A percentile compares a stretch with the other conserved stretches of the same genome.
Conservation (phyloP, 225 moss, liverwort and hornwort species). For the Straminergon stramineum region DNA sequence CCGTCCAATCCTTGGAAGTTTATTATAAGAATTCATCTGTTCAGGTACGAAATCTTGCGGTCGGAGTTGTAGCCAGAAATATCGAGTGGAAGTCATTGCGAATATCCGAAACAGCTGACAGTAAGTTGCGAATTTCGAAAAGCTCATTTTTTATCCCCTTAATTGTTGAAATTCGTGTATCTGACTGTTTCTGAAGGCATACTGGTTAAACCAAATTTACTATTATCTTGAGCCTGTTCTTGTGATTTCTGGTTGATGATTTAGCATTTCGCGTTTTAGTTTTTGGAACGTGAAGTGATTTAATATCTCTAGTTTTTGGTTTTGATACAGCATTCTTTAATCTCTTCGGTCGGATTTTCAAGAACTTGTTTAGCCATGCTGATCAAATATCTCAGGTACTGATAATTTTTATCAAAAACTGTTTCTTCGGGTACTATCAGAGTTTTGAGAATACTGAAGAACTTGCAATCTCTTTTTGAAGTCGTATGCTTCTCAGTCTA, state of each 20-base stretch:
- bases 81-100: constrained; percentile 13
- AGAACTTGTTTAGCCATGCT: constrained; percentile 56
- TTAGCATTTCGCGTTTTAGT: background rate
- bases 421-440: background rate
- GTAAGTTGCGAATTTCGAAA: background rate
- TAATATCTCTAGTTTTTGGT: background rate
- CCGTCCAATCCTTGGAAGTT: background rate
- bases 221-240: background rate
- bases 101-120: background rate
- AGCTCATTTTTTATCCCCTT: background rate
- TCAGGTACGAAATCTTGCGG: constrained; percentile 84
- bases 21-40: background rate
- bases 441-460: background rate
- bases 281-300: background rate
- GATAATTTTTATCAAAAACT: background rate
- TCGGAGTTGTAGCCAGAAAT: constrained; percentile 84
- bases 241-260: background rate
- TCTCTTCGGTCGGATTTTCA: constrained; percentile 22
- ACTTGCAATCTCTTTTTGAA: background rate
- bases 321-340: constrained; percentile 54
- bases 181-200: background rate
- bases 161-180: background rate
- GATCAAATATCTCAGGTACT: constrained; percentile 93
- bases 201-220: background rate
- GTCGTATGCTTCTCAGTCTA: background rate